Evolutionary conservation across 768 basidiomycete species (phyloP).

Genomic region (Serpula lacrymans): DNA sequence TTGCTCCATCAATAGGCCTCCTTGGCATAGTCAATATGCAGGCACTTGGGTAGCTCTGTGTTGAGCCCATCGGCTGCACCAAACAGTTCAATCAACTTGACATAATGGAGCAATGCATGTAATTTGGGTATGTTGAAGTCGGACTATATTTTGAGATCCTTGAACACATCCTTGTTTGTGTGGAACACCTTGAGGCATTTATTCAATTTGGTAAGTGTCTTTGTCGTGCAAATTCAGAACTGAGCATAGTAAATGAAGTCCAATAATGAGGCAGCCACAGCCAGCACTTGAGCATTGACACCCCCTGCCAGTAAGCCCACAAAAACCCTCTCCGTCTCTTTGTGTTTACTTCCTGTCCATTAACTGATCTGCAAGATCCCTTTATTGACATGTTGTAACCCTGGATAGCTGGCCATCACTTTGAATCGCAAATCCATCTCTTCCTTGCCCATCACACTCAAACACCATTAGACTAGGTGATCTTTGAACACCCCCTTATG

Average conservation of each 20-base stretch:
- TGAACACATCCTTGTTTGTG: constrained; percentile 25
- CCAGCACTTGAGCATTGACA: constrained; percentile 13
- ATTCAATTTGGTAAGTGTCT: constrained; percentile 22
- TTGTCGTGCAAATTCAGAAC: constrained; percentile 22
- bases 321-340: constrained; percentile 34
- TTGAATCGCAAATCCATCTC: constrained; percentile 15
- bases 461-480: constrained; percentile 37
- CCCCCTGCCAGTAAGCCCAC: constrained; percentile 26
- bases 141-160: constrained; percentile 16
- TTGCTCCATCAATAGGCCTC: constrained; percentile 20
- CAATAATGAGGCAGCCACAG: constrained; percentile 22
- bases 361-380: constrained; percentile 39
- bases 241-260: constrained; percentile 34
- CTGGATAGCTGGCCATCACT: constrained; percentile 10
- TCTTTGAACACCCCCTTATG: constrained; percentile 47
- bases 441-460: constrained; percentile 5
- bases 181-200: constrained; percentile 25
- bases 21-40: constrained; percentile 45
- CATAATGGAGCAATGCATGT: constrained; percentile 28
- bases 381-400: constrained; percentile 33
- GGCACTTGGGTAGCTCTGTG: constrained; percentile 32
- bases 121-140: constrained; percentile 39
- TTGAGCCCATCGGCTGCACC: constrained; percentile 32
- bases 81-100: constrained; percentile 17
- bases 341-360: constrained; percentile 42